Conservation (phyloP, 805 yeast genomes). For the Yamadazyma nakazawae region DNA sequence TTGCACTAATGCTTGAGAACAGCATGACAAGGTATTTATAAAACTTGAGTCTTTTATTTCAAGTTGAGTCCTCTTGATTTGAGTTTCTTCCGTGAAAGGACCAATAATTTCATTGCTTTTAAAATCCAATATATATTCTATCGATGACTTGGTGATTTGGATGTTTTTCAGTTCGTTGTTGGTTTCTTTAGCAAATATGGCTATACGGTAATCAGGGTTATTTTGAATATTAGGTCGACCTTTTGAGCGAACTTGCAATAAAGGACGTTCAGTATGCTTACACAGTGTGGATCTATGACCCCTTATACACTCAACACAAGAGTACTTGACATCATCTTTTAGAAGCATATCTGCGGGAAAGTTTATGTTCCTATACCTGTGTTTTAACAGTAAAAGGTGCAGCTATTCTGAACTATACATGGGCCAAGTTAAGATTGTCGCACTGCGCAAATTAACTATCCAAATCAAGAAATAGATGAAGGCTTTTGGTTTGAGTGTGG, state of each 20-base stretch:
- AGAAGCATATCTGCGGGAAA: constrained; percentile 54
- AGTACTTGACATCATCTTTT: constrained; percentile 74
- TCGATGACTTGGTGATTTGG: constrained; percentile 31
- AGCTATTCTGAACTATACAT: not conserved
- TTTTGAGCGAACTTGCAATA: constrained; percentile 83
- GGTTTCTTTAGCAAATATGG: constrained; percentile 51
- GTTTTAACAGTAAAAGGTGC: not conserved
- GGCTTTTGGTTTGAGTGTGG: not conserved
- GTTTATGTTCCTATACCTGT: not conserved
- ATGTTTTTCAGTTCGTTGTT: not conserved
- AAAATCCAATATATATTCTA: constrained; percentile 39
- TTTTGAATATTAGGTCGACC: constrained; percentile 75
- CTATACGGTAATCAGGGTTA: constrained; percentile 52
- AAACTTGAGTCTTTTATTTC: constrained; percentile 30
- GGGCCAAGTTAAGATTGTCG: not conserved
- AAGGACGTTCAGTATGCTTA: constrained; percentile 72
- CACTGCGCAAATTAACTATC: constrained; percentile 7
- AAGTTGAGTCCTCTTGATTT: constrained; percentile 20
- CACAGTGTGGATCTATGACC: constrained; percentile 92
- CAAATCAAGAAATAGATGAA: not conserved
- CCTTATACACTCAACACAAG: constrained; percentile 83
- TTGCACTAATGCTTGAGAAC: constrained; percentile 16
- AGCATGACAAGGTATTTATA: constrained; percentile 32
- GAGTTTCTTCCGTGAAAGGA: constrained; percentile 23
- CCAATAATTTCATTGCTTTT: constrained; percentile 37